These are phyloP conservation scores for Setaria viridis DNA, from an alignment of 202 grass and related monocot species.

Conservation along the genomic window DNA sequence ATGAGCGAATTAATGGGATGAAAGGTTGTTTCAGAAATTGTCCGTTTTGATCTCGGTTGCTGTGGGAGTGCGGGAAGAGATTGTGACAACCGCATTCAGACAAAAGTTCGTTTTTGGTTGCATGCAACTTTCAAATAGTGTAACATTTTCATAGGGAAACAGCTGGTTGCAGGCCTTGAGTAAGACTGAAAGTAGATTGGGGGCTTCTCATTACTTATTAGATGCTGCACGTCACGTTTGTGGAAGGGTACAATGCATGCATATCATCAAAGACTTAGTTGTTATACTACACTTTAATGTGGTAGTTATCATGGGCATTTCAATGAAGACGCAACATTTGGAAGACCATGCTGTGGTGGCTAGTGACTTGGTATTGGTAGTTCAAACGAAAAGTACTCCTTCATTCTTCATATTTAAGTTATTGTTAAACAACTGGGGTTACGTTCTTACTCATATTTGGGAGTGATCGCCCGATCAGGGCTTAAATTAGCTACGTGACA, in stretches of 20 bases:
- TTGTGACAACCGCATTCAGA: not conserved
- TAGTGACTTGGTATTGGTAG: not conserved
- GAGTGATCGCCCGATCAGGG: not conserved
- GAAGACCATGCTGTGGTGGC: not conserved
- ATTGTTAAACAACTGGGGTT: not conserved
- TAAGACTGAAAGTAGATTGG: too few species aligned
- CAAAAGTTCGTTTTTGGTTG: not conserved
- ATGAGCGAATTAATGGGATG: not conserved
- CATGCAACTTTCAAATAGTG: not conserved
- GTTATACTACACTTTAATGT: not conserved
- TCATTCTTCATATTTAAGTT: not conserved
- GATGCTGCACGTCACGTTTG: not conserved
- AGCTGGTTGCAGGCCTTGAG: slow-evolving; percentile 23
- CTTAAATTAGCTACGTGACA: not conserved
- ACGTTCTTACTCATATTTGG: not conserved
- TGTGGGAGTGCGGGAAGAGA: not conserved
- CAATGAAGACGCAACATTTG: not conserved
- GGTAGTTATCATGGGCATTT: not conserved
- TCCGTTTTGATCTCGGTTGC: slow-evolving; percentile 23
- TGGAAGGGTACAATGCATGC: too few species aligned
- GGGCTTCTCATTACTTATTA: not conserved
- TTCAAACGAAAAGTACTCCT: not conserved
- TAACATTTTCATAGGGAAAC: not conserved
- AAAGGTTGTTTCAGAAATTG: not conserved
- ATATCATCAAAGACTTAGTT: not conserved